Evolutionary conservation across 2,329 filamentous ascomycete species (phyloP), one percentile per base, ranked within the genome.

Genomic region (Fusarium sp.): DNA sequence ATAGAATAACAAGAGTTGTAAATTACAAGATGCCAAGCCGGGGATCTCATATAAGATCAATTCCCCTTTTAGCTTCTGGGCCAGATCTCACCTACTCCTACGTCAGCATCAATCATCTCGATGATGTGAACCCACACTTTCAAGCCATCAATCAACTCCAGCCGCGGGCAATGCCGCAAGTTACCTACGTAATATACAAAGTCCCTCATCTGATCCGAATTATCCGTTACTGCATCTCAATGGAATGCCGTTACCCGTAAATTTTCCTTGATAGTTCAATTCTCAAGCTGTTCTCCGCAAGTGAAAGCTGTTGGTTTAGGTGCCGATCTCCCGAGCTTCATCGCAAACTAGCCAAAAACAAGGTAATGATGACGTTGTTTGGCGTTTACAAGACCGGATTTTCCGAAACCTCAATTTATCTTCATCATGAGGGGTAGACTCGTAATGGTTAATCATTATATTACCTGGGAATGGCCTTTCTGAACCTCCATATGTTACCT

Each of bases 71-170:
- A 45, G 39, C 49, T 39, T 34, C 15, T 39, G 21, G 28, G 15
- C 15, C 9, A 14, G 13, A 21, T 10, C 22, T 65, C 38, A 13
- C 31, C 43, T 26, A 17, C 47, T 44, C 49, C 26, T 69, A 70
- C 69, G 50, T 65, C 62, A 56, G 53, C 56, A 46, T 14, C 34
- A 50, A 46, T 14, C 34, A 50, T 66, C 66, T 75, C 73, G 62
- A 74, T 73, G 63, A 74, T 72, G 73, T 54, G 66, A 67, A 61
- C 28, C n/a, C 40, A 31, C 40, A 28, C 34, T 31, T 21, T 38
- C 21, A 24, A 62, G 24, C 36, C 43, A 38, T 21, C 39, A 46
- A 38, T 21, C 39, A 46, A 58, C 62, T 49, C 66, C 57, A 58
- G 57, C 43, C 13, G 22, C 42, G 38, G 53, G 33, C 54, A 42